phyloP scores from a whole-genome alignment of 768 basidiomycete species.

The Rossbeevera mucosa region DNA sequence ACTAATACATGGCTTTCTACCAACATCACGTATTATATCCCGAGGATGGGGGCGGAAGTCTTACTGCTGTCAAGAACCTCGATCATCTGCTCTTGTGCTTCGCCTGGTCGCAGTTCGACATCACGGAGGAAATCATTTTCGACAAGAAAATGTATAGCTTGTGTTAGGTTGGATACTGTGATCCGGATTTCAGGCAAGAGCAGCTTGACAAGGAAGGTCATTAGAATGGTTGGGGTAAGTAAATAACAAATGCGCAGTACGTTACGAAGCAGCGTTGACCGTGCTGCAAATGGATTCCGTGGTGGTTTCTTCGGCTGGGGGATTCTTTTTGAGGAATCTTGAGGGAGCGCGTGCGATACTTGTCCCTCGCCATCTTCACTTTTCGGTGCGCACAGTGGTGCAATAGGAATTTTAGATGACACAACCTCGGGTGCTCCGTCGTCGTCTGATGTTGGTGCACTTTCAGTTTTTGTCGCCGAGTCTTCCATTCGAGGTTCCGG shows the following conservation, averaged over 20 bases:
- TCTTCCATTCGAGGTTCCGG: background rate
- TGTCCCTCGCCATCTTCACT: conserved; percentile 2
- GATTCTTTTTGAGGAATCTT: conserved; percentile 20
- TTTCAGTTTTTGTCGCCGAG: background rate
- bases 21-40: background rate
- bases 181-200: conserved; percentile 81
- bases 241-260: conserved; percentile 39
- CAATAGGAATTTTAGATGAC: conserved; percentile 45
- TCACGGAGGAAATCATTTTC: conserved; percentile 81
- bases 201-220: conserved; percentile 42
- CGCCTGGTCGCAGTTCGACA: conserved; percentile 78
- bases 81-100: conserved; percentile 61
- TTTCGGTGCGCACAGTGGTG: conserved; percentile 2
- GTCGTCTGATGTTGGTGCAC: conserved; percentile 31
- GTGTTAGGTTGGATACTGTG: conserved; percentile 88
- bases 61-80: conserved; percentile 44
- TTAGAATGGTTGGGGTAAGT: conserved; percentile 3
- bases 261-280: conserved; percentile 72
- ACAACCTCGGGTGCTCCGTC: conserved; percentile 52
- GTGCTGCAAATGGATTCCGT: conserved; percentile 61
- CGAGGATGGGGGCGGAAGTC: background rate
- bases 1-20: background rate
- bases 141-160: conserved; percentile 86
- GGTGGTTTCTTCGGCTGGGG: conserved; percentile 47
- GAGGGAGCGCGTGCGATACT: conserved; percentile 1